Evolutionary conservation across 2,329 filamentous ascomycete genomes (phyloP).

Genomic region (Grosmannia serpens): DNA sequence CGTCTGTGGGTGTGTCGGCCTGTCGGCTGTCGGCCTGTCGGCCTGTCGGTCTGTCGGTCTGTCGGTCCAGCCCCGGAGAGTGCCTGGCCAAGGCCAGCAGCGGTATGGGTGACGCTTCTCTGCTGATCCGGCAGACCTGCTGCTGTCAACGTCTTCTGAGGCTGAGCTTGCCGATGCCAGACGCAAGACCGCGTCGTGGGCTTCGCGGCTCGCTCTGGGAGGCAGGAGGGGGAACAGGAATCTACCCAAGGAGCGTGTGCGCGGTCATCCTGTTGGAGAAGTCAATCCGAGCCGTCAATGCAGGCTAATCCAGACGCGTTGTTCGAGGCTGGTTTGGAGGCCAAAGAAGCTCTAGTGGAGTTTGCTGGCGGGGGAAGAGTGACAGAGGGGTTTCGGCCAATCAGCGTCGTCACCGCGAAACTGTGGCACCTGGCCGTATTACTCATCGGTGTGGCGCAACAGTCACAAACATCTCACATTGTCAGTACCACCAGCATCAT

Average conservation of each 20-base stretch:
- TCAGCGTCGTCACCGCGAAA: neutral
- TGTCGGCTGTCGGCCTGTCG: too few species aligned
- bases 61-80: too few species aligned
- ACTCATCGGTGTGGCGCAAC: neutral
- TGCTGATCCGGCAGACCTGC: neutral
- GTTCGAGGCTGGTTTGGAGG: neutral
- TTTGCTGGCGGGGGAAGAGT: neutral
- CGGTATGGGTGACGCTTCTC: neutral
- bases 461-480: neutral
- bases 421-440: neutral
- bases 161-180: neutral
- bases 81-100: neutral
- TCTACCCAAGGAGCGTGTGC: neutral
- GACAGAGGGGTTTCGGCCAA: neutral
- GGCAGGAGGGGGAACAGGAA: neutral
- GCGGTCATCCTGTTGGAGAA: neutral
- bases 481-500: too few species aligned
- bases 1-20: too few species aligned
- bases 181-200: neutral
- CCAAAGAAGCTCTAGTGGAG: neutral
- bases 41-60: too few species aligned
- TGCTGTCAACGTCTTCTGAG: too few species aligned
- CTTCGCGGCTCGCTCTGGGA: too few species aligned
- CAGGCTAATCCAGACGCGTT: neutral
- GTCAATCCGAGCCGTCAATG: neutral